phyloP scores from a whole-genome alignment of 768 basidiomycete species.

The Daedalea quercina region DNA sequence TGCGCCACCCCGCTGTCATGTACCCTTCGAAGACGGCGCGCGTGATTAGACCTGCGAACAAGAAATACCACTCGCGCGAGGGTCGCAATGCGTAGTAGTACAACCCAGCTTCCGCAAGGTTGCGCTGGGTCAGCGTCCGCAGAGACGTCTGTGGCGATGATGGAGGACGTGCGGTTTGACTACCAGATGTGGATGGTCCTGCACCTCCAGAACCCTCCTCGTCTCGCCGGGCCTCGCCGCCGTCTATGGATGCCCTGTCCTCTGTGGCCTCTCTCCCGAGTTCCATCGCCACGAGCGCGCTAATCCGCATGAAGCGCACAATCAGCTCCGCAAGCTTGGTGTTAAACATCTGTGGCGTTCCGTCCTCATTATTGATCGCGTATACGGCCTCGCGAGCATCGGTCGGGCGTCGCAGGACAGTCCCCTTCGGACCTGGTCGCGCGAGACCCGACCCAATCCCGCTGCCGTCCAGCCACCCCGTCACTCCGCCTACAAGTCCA shows the following conservation, averaged over 20 bases:
- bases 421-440: conserved; percentile 48
- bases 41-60: conserved; percentile 70
- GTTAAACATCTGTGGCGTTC: conserved; percentile 43
- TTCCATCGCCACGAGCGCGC: conserved; percentile 73
- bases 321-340: conserved; percentile 62
- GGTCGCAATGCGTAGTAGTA: conserved; percentile 46
- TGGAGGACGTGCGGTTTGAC: conserved; percentile 4
- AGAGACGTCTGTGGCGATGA: conserved; percentile 18
- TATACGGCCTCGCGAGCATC: conserved; percentile 6
- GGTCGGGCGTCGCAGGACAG: conserved; percentile 45
- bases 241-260: conserved; percentile 37
- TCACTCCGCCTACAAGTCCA: conserved; percentile 42
- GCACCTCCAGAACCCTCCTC: conserved; percentile 10
- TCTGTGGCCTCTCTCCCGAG: conserved; percentile 57
- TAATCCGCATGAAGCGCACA: conserved; percentile 67
- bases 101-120: conserved; percentile 10
- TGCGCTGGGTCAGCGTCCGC: conserved; percentile 12
- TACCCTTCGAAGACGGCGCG: conserved; percentile 86
- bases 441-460: conserved; percentile 69
- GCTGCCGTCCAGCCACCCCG: conserved; percentile 70
- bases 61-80: conserved; percentile 75
- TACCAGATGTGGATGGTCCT: not conserved
- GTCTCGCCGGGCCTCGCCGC: conserved; percentile 20
- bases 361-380: not conserved
- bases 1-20: conserved; percentile 74